phyloP scores from a whole-genome alignment of 257 asterid species.

The Gentiana dahurica region DNA sequence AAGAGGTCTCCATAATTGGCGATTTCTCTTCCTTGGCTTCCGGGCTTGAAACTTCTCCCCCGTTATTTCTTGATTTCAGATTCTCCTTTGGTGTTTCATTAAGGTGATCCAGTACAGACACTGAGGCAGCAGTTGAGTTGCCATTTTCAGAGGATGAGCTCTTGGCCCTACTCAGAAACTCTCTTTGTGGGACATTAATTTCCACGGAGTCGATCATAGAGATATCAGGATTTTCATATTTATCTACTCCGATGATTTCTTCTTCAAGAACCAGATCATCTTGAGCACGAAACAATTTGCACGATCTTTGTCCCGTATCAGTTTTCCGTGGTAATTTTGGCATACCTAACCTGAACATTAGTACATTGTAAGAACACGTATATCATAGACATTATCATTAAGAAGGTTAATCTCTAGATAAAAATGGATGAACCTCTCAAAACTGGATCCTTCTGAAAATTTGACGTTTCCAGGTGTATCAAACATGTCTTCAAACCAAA shows the following conservation, averaged over 20 bases:
- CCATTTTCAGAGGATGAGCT: slow-evolving; percentile 14
- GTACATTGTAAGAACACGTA: slow-evolving; percentile 6
- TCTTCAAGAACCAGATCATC: slow-evolving; percentile 8
- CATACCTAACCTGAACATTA: slow-evolving; percentile 9
- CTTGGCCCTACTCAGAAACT: slow-evolving; percentile 10
- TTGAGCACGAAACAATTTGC: slow-evolving; percentile 3
- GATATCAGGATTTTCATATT: slow-evolving; percentile 3
- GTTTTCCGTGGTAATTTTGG: slow-evolving; percentile 4
- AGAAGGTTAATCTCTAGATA: slow-evolving; percentile 14
- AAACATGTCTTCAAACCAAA: slow-evolving; percentile 18
- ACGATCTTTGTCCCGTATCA: not conserved
- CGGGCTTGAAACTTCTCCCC: not conserved
- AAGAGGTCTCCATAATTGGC: slow-evolving; percentile 7
- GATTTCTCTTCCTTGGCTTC: slow-evolving; percentile 10
- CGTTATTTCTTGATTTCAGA: slow-evolving; percentile 7
- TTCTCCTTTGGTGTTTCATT: slow-evolving; percentile 7
- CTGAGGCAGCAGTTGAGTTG: slow-evolving; percentile 9
- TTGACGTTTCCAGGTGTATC: slow-evolving; percentile 4
- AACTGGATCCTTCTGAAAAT: not conserved
- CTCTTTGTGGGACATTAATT: slow-evolving; percentile 10
- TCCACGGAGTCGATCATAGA: slow-evolving; percentile 7
- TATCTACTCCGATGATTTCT: slow-evolving; percentile 5
- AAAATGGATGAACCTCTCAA: slow-evolving; percentile 9
- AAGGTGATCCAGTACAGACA: not conserved
- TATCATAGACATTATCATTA: slow-evolving; percentile 4